phyloP scores from a whole-genome alignment of 2,329 filamentous ascomycete genomes.

The Fusarium verticillioides region DNA sequence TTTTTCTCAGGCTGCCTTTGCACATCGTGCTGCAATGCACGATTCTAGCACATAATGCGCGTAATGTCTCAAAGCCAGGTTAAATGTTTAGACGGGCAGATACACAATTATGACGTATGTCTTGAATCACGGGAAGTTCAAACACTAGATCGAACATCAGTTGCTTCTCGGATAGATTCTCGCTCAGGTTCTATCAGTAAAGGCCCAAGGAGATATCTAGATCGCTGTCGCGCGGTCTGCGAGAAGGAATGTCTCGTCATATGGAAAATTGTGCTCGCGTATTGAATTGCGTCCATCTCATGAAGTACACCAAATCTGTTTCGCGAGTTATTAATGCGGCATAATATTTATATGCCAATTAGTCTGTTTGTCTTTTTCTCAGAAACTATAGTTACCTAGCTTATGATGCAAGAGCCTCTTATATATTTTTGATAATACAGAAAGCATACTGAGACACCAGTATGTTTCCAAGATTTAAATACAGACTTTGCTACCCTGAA shows the following conservation, averaged over 20 bases:
- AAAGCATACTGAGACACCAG: background rate
- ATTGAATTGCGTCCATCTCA: accelerated
- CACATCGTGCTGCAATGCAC: too few species aligned
- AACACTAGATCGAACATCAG: background rate
- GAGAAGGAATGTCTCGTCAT: background rate
- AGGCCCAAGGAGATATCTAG: accelerated
- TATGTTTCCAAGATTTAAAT: too few species aligned
- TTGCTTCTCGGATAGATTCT: too few species aligned
- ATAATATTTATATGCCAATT: too few species aligned
- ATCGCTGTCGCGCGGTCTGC: accelerated
- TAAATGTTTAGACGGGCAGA: background rate
- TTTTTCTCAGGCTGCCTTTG: background rate
- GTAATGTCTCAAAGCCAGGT: accelerated
- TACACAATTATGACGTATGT: background rate
- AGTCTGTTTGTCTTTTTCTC: background rate
- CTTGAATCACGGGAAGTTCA: too few species aligned
- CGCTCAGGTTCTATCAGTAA: accelerated
- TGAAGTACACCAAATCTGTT: accelerated
- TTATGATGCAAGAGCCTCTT: background rate
- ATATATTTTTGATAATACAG: accelerated
- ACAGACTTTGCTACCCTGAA: background rate
- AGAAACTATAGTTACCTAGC: too few species aligned
- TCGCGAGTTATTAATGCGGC: accelerated
- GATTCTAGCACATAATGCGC: too few species aligned
- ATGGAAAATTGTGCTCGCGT: accelerated